A percentile compares a stretch with the other conserved stretches of the same genome.
Conservation (phyloP, 2,329 filamentous ascomycete species). For the Trematosphaeria pertusa region DNA sequence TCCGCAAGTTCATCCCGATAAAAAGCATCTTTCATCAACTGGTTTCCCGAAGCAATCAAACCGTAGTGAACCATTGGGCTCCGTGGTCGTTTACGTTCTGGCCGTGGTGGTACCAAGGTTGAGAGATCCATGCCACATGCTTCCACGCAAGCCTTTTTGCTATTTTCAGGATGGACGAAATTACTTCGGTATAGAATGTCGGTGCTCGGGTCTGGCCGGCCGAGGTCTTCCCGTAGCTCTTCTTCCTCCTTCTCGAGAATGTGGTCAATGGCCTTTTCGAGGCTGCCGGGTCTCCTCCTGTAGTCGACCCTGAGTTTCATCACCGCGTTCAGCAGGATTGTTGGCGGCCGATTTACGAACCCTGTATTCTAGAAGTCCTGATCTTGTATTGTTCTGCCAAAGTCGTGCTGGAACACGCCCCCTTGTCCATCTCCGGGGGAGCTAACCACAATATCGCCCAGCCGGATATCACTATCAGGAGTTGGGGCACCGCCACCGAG, state of each 20-base stretch:
- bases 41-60: constrained; percentile 7
- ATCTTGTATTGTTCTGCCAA: constrained; percentile 31
- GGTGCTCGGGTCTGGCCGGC: constrained; percentile 16
- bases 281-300: constrained; percentile 9
- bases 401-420: constrained; percentile 42
- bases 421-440: constrained; percentile 15
- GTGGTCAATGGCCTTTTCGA: constrained; percentile 21
- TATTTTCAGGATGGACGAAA: not conserved
- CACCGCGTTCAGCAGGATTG: constrained; percentile 26
- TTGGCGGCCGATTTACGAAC: constrained; percentile 22
- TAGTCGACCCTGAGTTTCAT: constrained; percentile 27
- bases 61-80: constrained; percentile 5
- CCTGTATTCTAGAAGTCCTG: constrained; percentile 23
- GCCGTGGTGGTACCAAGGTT: not conserved
- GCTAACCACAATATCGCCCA: constrained; percentile 40
- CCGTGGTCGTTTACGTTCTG: not conserved
- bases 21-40: constrained; percentile 11
- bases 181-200: not conserved
- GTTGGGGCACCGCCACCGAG: constrained; percentile 40
- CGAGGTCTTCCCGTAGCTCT: constrained; percentile 32
- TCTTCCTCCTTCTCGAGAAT: constrained; percentile 32
- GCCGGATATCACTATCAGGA: constrained; percentile 1
- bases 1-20: constrained; percentile 5
- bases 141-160: not conserved
- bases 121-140: not conserved